These are phyloP conservation scores for Primulina huaijiensis DNA, from an alignment of 257 asterid genomes.

Conservation along the genomic window DNA sequence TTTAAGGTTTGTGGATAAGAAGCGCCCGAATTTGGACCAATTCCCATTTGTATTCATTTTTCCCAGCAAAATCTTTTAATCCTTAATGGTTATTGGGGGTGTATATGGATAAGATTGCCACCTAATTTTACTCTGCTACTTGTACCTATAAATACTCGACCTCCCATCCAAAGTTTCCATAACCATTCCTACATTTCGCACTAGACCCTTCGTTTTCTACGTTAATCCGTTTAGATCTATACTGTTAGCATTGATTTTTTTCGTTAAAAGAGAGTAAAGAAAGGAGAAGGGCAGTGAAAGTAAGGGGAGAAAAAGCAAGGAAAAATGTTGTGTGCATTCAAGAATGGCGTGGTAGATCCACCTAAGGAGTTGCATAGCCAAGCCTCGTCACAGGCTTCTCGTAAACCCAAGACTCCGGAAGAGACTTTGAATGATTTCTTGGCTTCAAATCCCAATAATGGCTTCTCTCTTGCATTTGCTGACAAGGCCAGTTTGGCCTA, in stretches of 20 bases:
- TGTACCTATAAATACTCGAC: slow-evolving; percentile 38
- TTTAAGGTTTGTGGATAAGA: slow-evolving; percentile 27
- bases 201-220: background rate
- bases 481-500: slow-evolving; percentile 67
- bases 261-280: background rate
- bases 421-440: slow-evolving; percentile 59
- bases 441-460: slow-evolving; percentile 46
- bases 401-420: slow-evolving; percentile 39
- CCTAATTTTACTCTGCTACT: slow-evolving; percentile 28
- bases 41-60: slow-evolving; percentile 18
- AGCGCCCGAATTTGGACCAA: background rate
- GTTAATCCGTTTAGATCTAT: background rate
- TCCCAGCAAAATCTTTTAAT: background rate
- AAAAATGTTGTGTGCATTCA: slow-evolving; percentile 79
- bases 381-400: slow-evolving; percentile 32
- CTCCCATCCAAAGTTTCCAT: slow-evolving; percentile 14
- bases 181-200: slow-evolving; percentile 24
- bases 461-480: slow-evolving; percentile 52
- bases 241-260: background rate
- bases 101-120: slow-evolving; percentile 51
- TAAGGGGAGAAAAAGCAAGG: background rate
- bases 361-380: slow-evolving; percentile 81
- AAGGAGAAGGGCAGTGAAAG: background rate
- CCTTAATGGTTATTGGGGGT: background rate
- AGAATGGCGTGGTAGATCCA: slow-evolving; percentile 65